A percentile compares a stretch with the other conserved stretches of the same genome.
Evolutionary conservation across 2,329 filamentous ascomycete genomes (phyloP).

Genomic region (Scedosporium dehoogii): DNA sequence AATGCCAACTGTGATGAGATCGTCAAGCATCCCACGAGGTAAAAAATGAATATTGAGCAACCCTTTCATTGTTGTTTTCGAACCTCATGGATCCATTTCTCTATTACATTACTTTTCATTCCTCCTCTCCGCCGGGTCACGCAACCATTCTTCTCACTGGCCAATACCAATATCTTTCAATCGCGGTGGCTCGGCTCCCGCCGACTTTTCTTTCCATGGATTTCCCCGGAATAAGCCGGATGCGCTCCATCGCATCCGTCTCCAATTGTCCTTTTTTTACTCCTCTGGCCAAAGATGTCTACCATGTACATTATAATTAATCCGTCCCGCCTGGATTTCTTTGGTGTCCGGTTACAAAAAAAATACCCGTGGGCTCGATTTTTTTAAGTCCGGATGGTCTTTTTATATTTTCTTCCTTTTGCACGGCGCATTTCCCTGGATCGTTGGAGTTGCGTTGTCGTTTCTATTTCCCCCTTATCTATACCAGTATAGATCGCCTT

Average conservation of each 20-base stretch:
- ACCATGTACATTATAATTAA: background rate
- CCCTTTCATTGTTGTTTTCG: too few species aligned
- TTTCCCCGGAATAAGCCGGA: background rate
- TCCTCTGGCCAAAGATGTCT: background rate
- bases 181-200: background rate
- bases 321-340: background rate
- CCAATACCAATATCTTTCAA: background rate
- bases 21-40: conserved; percentile 50
- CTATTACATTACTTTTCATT: background rate
- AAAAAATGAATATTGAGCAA: conserved; percentile 12
- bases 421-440: background rate
- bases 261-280: background rate
- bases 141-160: too few species aligned
- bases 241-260: background rate
- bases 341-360: background rate
- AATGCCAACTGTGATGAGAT: conserved; percentile 94
- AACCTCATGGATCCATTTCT: background rate
- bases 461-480: background rate
- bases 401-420: background rate
- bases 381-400: background rate
- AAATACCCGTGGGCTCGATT: conserved; percentile 3
- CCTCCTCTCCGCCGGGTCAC: background rate
- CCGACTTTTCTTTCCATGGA: background rate
- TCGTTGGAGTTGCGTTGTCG: background rate
- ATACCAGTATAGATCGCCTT: background rate